Evolutionary conservation across 2,329 filamentous ascomycete genomes (phyloP).

Genomic region (Fusarium sulawesiense): DNA sequence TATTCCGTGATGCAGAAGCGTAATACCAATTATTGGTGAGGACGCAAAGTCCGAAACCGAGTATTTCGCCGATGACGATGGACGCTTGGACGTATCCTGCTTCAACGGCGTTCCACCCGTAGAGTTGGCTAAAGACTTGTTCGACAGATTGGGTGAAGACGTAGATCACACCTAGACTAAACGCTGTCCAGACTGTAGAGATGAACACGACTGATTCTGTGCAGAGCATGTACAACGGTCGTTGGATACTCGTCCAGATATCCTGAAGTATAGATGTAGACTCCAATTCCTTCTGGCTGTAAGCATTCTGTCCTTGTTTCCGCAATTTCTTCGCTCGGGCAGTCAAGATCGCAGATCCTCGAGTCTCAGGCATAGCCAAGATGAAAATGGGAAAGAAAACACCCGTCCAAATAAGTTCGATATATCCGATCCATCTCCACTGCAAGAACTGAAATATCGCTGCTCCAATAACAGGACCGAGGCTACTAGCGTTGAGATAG

Average conservation of each 20-base stretch:
- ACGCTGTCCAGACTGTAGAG: conserved; percentile 19
- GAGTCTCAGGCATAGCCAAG: conserved; percentile 24
- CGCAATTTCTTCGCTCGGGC: conserved; percentile 3
- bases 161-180: conserved; percentile 21
- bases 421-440: conserved; percentile 32
- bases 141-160: conserved; percentile 29
- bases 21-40: conserved; percentile 32
- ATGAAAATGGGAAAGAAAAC: conserved; percentile 33
- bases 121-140: conserved; percentile 12
- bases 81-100: conserved; percentile 24
- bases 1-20: conserved; percentile 26
- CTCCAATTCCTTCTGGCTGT: conserved; percentile 22
- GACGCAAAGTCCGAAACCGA: conserved; percentile 19
- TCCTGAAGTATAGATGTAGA: conserved; percentile 16
- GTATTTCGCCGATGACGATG: conserved; percentile 25
- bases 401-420: conserved; percentile 30
- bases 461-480: conserved; percentile 24
- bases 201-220: conserved; percentile 22
- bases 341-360: conserved; percentile 14
- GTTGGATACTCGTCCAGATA: conserved; percentile 6
- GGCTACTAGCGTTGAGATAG: conserved; percentile 21
- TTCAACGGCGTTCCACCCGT: conserved; percentile 25
- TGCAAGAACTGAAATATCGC: conserved; percentile 19
- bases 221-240: conserved; percentile 28
- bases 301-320: conserved; percentile 3